A percentile compares a stretch with the other conserved stretches of the same genome.
phyloP scores from a whole-genome alignment of 345 rosid species.

The Arabidopsis arenosa region DNA sequence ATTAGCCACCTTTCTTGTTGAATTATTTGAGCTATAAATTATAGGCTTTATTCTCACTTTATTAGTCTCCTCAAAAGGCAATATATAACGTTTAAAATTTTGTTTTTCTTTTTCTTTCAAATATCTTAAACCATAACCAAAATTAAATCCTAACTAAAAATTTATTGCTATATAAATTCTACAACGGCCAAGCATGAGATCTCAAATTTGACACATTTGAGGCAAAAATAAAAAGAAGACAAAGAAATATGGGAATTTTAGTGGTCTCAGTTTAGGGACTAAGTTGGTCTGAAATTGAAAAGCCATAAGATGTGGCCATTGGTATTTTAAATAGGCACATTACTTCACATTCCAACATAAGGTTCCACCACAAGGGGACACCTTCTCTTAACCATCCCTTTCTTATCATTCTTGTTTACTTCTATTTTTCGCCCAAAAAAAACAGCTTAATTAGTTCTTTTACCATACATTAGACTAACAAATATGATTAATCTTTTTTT shows the following conservation, averaged over 20 bases:
- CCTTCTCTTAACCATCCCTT: slow-evolving; percentile 37
- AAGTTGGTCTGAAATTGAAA: slow-evolving; percentile 38
- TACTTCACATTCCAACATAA: slow-evolving; percentile 41
- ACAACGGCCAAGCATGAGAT: slow-evolving; percentile 35
- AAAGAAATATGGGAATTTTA: slow-evolving; percentile 14
- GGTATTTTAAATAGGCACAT: slow-evolving; percentile 42
- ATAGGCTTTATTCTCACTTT: slow-evolving; percentile 31
- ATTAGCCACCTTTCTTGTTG: slow-evolving; percentile 39
- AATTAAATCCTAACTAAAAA: background rate
- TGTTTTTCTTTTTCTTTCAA: background rate
- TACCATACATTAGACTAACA: background rate
- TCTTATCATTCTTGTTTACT: slow-evolving; percentile 36
- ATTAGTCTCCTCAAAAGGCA: slow-evolving; percentile 24
- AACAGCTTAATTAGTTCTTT: background rate
- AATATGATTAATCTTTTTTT: background rate
- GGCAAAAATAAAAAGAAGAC: slow-evolving; percentile 30
- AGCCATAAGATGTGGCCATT: slow-evolving; percentile 42
- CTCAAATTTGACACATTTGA: slow-evolving; percentile 34
- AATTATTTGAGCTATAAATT: slow-evolving; percentile 30
- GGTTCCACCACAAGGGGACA: slow-evolving; percentile 43
- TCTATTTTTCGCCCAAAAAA: background rate
- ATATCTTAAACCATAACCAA: background rate
- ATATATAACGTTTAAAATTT: background rate
- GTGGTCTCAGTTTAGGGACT: slow-evolving; percentile 33
- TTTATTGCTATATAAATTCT: slow-evolving; percentile 12